Base-by-base conservation (phyloP, 1,284 basidiomycete genomes). In the Phylloboletellus chloephorus region DNA sequence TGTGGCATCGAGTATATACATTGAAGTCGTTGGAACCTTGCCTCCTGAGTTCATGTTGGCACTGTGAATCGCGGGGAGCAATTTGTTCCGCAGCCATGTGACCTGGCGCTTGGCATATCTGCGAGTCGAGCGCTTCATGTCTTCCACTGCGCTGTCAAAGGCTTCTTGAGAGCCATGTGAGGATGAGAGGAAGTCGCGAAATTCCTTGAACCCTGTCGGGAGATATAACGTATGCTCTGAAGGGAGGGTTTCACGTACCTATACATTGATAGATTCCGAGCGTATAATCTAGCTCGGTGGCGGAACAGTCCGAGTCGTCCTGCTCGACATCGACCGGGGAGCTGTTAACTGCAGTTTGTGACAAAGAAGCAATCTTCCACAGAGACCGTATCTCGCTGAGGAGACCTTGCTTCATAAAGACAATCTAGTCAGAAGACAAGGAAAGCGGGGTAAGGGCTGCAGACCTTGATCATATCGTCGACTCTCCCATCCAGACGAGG, bases 241-340 rank as follows among this genome's bases (percentile, higher is more conserved):
- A 13, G 17, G 16, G 6, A 34, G 35, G 22, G 8, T 35, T 36
- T 20, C 8, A 7, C 49, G 12, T 34, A 87, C 93, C 95, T 39
- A 99, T 98, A 0, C 91, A 81, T 63, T 99, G 96, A 61, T 89
- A 97, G 42, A 98, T 89, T 0, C 95, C 95, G 1, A 78, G 64
- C 0, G 84, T 88, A 52, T 79, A 86, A 57, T 89, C 76, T 15
- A 63, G 59, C 10, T 63, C 47, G 0, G 25, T 17, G 15, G 17
- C 9, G 11, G 34, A 37, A 16, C 37, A 35, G 16, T 28, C 30
- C 1, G 26, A n/a, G 10, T 37, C 28, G 16, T 31, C 19, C 10
- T 21, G 23, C 20, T 46, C 33, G 11, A 15, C 22, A 7, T 39
- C 28, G 15, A 15, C 25, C 2, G 24, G 41, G 8, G 32, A 21